A percentile compares a stretch with the other conserved stretches of the same genome.
phyloP scores from a whole-genome alignment of 768 basidiomycete genomes.

The Sistotremastrum suecicum region DNA sequence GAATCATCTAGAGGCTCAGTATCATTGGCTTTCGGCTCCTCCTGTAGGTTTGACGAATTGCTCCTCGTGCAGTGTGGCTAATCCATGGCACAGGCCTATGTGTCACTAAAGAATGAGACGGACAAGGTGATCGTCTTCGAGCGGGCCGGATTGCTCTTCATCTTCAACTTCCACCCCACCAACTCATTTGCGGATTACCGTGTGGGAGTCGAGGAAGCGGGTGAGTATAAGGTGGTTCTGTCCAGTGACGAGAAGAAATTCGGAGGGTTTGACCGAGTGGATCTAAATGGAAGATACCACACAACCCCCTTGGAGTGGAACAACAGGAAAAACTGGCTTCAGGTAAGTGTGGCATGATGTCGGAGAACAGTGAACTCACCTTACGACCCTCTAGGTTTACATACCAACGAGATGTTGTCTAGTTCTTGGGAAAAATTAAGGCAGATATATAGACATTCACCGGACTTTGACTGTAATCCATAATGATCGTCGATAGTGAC shows the following conservation, averaged over 20 bases:
- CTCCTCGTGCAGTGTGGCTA: conserved; percentile 2
- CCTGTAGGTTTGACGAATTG: conserved; percentile 35
- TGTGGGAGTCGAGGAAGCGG: conserved; percentile 74
- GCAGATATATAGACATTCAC: too few species aligned
- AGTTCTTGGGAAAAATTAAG: background rate
- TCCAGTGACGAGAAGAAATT: conserved; percentile 78
- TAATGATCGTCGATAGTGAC: too few species aligned
- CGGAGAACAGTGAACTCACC: background rate
- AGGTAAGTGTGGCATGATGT: conserved; percentile 33
- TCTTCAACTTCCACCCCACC: conserved; percentile 96
- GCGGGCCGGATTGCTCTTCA: conserved; percentile 83
- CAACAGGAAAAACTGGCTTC: conserved; percentile 76
- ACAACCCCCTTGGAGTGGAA: conserved; percentile 90
- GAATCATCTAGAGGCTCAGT: conserved; percentile 73
- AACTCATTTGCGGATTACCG: conserved; percentile 88
- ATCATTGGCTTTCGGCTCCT: conserved; percentile 71
- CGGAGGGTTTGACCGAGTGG: conserved; percentile 80
- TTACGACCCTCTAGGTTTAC: background rate
- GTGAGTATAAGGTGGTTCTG: conserved; percentile 72
- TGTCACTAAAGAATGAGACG: conserved; percentile 84
- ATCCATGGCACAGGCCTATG: conserved; percentile 47
- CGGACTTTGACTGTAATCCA: too few species aligned
- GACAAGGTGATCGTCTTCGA: conserved; percentile 95
- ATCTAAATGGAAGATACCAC: conserved; percentile 45
- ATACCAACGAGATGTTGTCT: background rate